Evolutionary conservation across 192 early-diverging fungal genomes (phyloP).

Genomic region (Entomortierella parvispora): DNA sequence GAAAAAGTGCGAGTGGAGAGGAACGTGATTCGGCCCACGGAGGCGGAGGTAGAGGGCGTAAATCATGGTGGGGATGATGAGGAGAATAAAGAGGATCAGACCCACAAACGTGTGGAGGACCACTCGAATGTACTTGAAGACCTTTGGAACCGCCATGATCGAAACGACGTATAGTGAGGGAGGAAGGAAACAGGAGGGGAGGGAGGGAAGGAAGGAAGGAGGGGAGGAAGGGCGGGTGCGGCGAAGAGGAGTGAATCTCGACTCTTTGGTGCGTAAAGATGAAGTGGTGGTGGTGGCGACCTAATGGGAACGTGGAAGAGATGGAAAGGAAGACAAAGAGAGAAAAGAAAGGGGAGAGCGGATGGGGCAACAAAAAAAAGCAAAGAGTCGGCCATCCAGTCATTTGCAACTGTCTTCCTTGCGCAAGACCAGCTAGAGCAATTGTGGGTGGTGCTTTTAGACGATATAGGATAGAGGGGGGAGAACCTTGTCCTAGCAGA

Average conservation of each 20-base stretch:
- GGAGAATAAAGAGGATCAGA: slow-evolving; percentile 32
- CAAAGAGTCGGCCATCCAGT: too few relatives aligned
- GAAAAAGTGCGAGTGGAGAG: slow-evolving; percentile 44
- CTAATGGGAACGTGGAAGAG: neutral
- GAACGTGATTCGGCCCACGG: slow-evolving; percentile 28
- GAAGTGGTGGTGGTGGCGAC: too few relatives aligned
- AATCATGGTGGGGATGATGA: slow-evolving; percentile 37
- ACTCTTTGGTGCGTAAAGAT: too few relatives aligned
- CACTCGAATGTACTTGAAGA: slow-evolving; percentile 39
- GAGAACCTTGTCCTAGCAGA: too few relatives aligned
- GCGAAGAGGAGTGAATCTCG: neutral
- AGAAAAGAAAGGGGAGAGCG: neutral
- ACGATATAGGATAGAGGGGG: too few relatives aligned
- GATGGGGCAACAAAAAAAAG: too few relatives aligned
- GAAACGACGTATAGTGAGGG: neutral
- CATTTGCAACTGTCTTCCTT: too few relatives aligned
- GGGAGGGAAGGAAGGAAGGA: neutral
- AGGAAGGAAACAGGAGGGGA: neutral
- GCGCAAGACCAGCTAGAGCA: too few relatives aligned
- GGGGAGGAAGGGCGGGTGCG: neutral
- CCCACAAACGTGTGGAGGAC: slow-evolving; percentile 28
- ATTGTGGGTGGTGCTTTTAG: too few relatives aligned
- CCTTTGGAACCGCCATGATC: slow-evolving; percentile 33
- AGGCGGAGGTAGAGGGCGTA: slow-evolving; percentile 29
- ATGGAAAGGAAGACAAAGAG: neutral